Base-by-base conservation (phyloP, 2,329 filamentous ascomycete species). In the Fusarium aywerte region DNA sequence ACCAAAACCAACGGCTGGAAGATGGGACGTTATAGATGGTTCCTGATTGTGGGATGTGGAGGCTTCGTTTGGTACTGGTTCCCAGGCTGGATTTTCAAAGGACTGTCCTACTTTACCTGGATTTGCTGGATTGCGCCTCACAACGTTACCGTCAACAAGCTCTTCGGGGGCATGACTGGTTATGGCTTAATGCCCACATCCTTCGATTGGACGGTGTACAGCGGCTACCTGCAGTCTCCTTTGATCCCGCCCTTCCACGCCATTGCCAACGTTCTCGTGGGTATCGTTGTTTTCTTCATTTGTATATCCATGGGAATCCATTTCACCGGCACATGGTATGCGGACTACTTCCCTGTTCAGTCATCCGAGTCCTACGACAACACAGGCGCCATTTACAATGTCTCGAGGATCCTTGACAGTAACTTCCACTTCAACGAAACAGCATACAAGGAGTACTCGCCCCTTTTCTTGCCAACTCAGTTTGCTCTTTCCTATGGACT, bases 331-430 rank as follows among this genome's bases (percentile, higher is more conserved):
- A 79, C 77, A 33, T 87, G 84, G 84, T 86, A 83, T 68, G 74
- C 87, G 32, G 83, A 86, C 58, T 89, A 89, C 73, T 79, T 91
- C 53, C 87, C 88, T 3, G 83, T 91, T 23, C 83, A 87, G 63
- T 86, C 84, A 55, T 83, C 84, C 15, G 82, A 85, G 61, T 87
- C 85, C 3, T 90, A 86, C 72, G 89, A 91, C 77, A 91, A 90
- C 72, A 88, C 82, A 1, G 89, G 87, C 23, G 73, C 77, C 3
- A 66, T 79, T 11, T 91, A 91, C 78, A 84, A 90, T 62, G 86
- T 89, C 5, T 80, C 80, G 4, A 81, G 81, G n/a, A 89, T 91
- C 47, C 80, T 91, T 18, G 84, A 84, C 54, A 67, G 77, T 6
- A 80, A 88, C 66, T 78, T 82, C 54, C 80, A 84, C n/a, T 85